Evolutionary conservation across 768 basidiomycete genomes (phyloP).

Genomic region (Trametes punicea): DNA sequence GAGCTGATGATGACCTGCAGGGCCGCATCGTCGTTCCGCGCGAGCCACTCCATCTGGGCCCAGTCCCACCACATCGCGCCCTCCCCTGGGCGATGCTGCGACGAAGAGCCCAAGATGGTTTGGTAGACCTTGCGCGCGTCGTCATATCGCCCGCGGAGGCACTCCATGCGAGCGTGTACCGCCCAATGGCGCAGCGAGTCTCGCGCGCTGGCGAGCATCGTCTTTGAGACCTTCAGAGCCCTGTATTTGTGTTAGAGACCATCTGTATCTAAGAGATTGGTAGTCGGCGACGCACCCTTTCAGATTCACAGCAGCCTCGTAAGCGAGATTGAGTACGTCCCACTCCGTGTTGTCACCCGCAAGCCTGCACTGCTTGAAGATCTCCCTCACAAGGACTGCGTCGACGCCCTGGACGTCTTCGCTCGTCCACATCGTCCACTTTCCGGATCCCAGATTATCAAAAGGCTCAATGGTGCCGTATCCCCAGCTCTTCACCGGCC

Average conservation of each 20-base stretch:
- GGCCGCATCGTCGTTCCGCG: slow-evolving; percentile 46
- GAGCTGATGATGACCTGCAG: slow-evolving; percentile 53
- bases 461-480: slow-evolving; percentile 51
- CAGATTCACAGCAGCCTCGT: slow-evolving; percentile 56
- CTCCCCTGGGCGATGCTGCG: slow-evolving; percentile 33
- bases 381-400: slow-evolving; percentile 45
- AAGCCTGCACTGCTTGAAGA: slow-evolving; percentile 57
- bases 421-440: slow-evolving; percentile 40
- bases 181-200: slow-evolving; percentile 66
- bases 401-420: slow-evolving; percentile 53
- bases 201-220: slow-evolving; percentile 51
- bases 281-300: slow-evolving; percentile 45
- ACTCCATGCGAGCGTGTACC: slow-evolving; percentile 74
- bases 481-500: slow-evolving; percentile 67
- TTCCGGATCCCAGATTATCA: slow-evolving; percentile 42
- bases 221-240: slow-evolving; percentile 66
- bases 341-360: slow-evolving; percentile 51
- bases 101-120: slow-evolving; percentile 51
- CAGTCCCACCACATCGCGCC: slow-evolving; percentile 75
- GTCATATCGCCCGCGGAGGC: slow-evolving; percentile 55
- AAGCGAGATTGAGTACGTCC: slow-evolving; percentile 63
- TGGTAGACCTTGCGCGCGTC: slow-evolving; percentile 80
- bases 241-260: slow-evolving; percentile 33
- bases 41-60: slow-evolving; percentile 82
- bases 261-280: neutral